Evolutionary conservation across 441 rosid genomes (phyloP).

Genomic region (Pelargonium myrrhifolium): DNA sequence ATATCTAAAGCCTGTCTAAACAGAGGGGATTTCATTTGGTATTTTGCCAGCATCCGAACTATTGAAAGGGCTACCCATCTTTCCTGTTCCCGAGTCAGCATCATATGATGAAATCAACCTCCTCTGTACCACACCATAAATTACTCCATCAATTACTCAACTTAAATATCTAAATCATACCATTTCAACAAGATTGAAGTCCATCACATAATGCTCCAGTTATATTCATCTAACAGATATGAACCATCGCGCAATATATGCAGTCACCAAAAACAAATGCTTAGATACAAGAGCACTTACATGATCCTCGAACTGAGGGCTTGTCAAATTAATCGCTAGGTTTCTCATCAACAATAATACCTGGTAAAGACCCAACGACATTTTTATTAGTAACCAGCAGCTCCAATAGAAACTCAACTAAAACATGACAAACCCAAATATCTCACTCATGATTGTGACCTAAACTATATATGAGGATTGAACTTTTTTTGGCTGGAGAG

Average conservation of each 20-base stretch:
- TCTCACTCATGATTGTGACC: no score
- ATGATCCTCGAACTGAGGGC: constrained; percentile 2
- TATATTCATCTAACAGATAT: no score
- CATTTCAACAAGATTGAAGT: no score
- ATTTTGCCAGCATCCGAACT: background rate
- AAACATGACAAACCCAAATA: background rate
- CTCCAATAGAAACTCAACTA: background rate
- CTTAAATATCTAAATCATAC: no score
- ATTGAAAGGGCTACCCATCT: background rate
- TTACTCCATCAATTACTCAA: background rate
- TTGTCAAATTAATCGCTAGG: background rate
- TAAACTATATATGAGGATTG: no score
- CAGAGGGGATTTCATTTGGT: background rate
- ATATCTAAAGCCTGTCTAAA: background rate
- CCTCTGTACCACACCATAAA: background rate
- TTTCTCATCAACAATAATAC: constrained; percentile 3
- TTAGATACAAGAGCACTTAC: background rate
- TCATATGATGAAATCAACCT: background rate
- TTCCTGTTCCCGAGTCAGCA: background rate
- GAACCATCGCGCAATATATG: no score
- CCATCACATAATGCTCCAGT: no score
- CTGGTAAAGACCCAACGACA: background rate
- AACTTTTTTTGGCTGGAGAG: no score
- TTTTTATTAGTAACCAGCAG: background rate
- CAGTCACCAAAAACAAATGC: no score